Conservation (phyloP, 176 grass and related monocot genomes). For the Lolium perenne region DNA sequence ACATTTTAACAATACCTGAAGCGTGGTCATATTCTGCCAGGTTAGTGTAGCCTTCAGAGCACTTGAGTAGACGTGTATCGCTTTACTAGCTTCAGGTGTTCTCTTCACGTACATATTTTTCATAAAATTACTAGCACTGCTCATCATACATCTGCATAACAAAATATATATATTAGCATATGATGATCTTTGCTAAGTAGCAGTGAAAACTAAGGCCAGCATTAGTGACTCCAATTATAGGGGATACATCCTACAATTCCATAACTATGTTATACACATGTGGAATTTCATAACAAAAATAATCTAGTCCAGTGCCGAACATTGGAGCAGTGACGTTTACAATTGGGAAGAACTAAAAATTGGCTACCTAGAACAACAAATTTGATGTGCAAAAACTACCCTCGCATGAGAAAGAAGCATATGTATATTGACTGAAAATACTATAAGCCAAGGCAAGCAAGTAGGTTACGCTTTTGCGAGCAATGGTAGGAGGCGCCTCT, state of each 20-base stretch:
- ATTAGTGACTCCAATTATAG: neutral
- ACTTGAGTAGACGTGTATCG: constrained; percentile 95
- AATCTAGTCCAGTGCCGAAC: constrained; percentile 11
- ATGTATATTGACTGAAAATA: constrained; percentile 33
- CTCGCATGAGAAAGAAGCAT: neutral
- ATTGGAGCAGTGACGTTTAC: neutral
- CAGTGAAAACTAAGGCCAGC: neutral
- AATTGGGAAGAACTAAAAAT: constrained; percentile 30
- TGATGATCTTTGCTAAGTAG: constrained; percentile 29
- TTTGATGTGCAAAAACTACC: constrained; percentile 4
- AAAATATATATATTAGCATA: constrained; percentile 28
- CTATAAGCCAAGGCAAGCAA: constrained; percentile 14
- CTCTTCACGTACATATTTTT: constrained; percentile 81
- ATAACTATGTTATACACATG: constrained; percentile 16
- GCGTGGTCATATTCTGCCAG: constrained; percentile 94
- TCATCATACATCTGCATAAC: constrained; percentile 81
- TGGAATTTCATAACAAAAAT: constrained; percentile 11
- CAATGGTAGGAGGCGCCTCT: constrained; percentile 81
- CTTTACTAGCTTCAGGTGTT: constrained; percentile 83
- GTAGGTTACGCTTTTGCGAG: constrained; percentile 88
- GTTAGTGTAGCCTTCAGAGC: constrained; percentile 89
- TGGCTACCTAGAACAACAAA: neutral
- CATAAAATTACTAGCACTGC: constrained; percentile 84
- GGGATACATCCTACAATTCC: neutral
- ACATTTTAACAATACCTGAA: constrained; percentile 66